Evolutionary conservation across 768 basidiomycete species (phyloP).

Genomic region (Boletus subparvulus): DNA sequence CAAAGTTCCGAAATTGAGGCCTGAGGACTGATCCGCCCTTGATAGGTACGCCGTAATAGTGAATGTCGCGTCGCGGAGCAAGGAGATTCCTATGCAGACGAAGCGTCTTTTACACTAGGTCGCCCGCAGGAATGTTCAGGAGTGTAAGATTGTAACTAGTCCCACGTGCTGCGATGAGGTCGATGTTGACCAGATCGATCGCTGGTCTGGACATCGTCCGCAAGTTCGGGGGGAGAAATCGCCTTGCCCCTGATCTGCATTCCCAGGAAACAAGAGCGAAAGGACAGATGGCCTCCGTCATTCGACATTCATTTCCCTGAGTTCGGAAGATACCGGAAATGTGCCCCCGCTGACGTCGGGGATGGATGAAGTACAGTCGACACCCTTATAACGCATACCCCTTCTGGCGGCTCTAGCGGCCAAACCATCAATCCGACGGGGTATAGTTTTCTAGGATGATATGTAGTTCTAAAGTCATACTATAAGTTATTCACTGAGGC

Average conservation of each 20-base stretch:
- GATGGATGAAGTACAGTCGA: too few species aligned
- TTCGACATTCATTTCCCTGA: constrained; percentile 5
- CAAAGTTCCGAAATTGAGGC: neutral
- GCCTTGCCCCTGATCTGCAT: neutral
- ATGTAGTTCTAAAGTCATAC: too few species aligned
- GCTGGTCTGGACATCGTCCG: neutral
- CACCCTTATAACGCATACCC: too few species aligned
- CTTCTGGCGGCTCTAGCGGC: too few species aligned
- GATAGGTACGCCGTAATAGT: neutral
- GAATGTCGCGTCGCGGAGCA: neutral
- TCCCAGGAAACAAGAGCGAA: too few species aligned
- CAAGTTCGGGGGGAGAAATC: neutral
- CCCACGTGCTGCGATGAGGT: neutral
- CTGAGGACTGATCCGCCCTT: neutral
- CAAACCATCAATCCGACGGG: too few species aligned
- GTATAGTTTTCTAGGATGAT: too few species aligned
- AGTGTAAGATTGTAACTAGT: neutral
- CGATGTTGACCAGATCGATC: neutral
- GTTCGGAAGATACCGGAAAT: neutral
- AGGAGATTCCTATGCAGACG: neutral
- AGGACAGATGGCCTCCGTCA: neutral
- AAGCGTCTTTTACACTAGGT: neutral
- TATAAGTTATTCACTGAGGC: too few species aligned
- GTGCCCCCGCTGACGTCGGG: neutral
- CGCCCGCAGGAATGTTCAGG: neutral